Base-by-base conservation (phyloP, 2,329 filamentous ascomycete genomes). In the Colletotrichum sp. region DNA sequence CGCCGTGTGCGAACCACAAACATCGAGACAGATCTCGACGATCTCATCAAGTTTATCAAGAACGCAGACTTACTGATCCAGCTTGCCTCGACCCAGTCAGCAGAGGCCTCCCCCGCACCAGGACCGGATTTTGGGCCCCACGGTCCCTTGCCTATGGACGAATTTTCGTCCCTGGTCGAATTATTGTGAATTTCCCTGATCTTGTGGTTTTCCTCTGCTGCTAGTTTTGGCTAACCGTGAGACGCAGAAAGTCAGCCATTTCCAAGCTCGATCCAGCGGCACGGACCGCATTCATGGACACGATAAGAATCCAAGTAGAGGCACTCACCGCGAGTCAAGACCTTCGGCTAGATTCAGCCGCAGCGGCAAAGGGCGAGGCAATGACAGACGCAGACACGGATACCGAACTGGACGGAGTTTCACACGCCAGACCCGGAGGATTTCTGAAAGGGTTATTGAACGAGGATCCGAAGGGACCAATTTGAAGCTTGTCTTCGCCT, bases 41-140 rank as follows among this genome's bases (percentile, higher is more conserved):
- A 77, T 9, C 66, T 78, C 4, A 34, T 78, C 63, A 76, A 70
- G 32, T 76, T 78, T 24, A 77, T 78, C n/a, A 77, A 76, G 4
- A 70, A 76, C 32, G 77, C 75, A n/a, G 77, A 78, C 49, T 15
- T 78, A 13, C n/a, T 77, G 68, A 74, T 77, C 24, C 65, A 75
- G 18, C 67, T 77, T 15, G 66, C 75, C 71, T 74, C 73, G 6
- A 36, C 26, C 34, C 30, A 52, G 36, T 32, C 72, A n/a, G 62
- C 67, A n/a, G 36, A 70, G 28, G 24, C 67, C 12, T 30, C 73
- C 44, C 57, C 73, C 13, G 24, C 55, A 13, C 13, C 70, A 12
- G 63, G 69, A 66, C 0, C 64, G 10, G 69, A 60, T 15, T 7
- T 39, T 16, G 72, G 21, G 39, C 24, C 16, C 12, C 52, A 69